phyloP scores from a whole-genome alignment of 164 flowering plant species.

The Umbilicus rupestris region DNA sequence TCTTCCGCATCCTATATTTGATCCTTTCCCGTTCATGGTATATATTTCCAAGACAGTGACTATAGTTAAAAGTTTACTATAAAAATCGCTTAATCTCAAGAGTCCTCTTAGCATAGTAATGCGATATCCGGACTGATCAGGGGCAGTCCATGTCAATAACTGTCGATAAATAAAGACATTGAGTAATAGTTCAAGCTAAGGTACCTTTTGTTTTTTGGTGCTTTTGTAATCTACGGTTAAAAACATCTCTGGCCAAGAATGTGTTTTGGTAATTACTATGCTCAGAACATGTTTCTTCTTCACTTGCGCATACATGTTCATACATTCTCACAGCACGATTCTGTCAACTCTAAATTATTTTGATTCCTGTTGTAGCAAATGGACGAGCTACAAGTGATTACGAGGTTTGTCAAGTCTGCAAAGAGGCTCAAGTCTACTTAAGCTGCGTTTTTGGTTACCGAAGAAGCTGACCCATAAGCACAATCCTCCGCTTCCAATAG shows the following conservation, averaged over 20 bases:
- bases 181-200: too few relatives aligned
- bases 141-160: background rate
- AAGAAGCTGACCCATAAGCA: background rate
- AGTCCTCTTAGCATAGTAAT: too few relatives aligned
- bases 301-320: background rate
- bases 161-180: background rate
- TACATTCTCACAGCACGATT: background rate
- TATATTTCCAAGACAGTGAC: background rate
- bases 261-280: too few relatives aligned
- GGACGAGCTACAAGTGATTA: slow-evolving; percentile 93
- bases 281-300: background rate
- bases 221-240: too few relatives aligned
- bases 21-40: background rate
- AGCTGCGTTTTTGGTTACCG: background rate
- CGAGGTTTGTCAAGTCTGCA: slow-evolving; percentile 74
- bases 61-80: too few relatives aligned
- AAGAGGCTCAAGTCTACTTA: slow-evolving; percentile 48
- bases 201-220: too few relatives aligned
- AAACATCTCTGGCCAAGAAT: too few relatives aligned
- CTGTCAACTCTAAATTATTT: background rate
- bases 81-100: too few relatives aligned
- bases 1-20: background rate
- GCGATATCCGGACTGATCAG: too few relatives aligned
- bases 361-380: slow-evolving; percentile 39
- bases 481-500: background rate